These are phyloP conservation scores for Albizia julibrissin DNA, from an alignment of 306 rosid genomes.

Conservation along the genomic window DNA sequence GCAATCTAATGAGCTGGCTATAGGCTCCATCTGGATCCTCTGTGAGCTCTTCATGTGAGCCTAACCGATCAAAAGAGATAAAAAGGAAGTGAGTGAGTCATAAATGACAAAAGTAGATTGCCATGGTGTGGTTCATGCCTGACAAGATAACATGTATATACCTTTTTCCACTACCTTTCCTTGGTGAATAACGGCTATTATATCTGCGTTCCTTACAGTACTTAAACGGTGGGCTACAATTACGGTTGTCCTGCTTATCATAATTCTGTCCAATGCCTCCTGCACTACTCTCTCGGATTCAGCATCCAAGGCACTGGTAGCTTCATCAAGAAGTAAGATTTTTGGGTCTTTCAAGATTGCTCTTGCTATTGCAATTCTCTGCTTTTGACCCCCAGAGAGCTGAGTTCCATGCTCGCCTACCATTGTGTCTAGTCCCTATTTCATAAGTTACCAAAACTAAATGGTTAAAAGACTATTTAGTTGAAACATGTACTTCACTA, in stretches of 20 bases:
- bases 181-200: constrained; percentile 67
- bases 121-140: neutral
- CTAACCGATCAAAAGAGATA: constrained; percentile 35
- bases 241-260: constrained; percentile 67
- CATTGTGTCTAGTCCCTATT: constrained; percentile 67
- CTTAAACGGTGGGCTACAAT: constrained; percentile 78
- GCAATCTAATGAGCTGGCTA: constrained; percentile 62
- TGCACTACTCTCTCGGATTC: constrained; percentile 74
- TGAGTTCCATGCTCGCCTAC: constrained; percentile 79
- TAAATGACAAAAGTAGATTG: neutral
- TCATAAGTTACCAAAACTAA: neutral
- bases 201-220: constrained; percentile 60
- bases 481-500: neutral
- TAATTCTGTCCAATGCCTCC: constrained; percentile 68
- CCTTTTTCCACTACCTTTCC: constrained; percentile 74
- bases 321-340: constrained; percentile 69
- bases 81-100: neutral
- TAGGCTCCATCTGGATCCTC: constrained; percentile 67
- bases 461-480: neutral
- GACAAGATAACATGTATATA: constrained; percentile 32
- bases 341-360: constrained; percentile 74
- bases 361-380: constrained; percentile 73
- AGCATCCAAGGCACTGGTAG: constrained; percentile 68
- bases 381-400: constrained; percentile 75
- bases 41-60: constrained; percentile 61